phyloP scores from a whole-genome alignment of 2,329 filamentous ascomycete genomes.

The Paecilomyces fulvus region DNA sequence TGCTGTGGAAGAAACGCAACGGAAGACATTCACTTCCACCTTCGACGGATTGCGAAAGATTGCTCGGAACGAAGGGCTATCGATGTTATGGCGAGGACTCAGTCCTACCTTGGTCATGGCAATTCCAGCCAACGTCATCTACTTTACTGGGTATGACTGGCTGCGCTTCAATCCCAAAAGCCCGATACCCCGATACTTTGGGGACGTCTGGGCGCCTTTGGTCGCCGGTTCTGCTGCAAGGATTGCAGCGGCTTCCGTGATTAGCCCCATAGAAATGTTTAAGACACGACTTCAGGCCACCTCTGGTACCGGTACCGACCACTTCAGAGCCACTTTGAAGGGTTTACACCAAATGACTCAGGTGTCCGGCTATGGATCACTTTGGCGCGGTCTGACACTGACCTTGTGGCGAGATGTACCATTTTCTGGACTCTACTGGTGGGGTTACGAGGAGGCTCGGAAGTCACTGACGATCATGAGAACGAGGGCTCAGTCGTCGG shows the following conservation, averaged over 20 bases:
- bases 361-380: slow-evolving; percentile 63
- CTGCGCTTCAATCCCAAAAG: slow-evolving; percentile 65
- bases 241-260: slow-evolving; percentile 68
- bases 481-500: slow-evolving; percentile 30
- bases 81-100: slow-evolving; percentile 82
- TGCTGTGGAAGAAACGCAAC: slow-evolving; percentile 78
- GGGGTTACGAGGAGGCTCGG: slow-evolving; percentile 84
- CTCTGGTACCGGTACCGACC: slow-evolving; percentile 48
- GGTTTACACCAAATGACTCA: slow-evolving; percentile 73
- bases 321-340: slow-evolving; percentile 69
- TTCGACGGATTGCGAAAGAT: slow-evolving; percentile 91
- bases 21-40: slow-evolving; percentile 78
- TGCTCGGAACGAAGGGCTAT: slow-evolving; percentile 79
- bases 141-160: slow-evolving; percentile 98
- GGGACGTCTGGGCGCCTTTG: slow-evolving; percentile 69
- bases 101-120: slow-evolving; percentile 94
- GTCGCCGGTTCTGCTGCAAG: slow-evolving; percentile 71
- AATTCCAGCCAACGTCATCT: slow-evolving; percentile 92
- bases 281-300: slow-evolving; percentile 84
- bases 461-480: slow-evolving; percentile 62
- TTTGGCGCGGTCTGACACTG: slow-evolving; percentile 85
- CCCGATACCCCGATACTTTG: slow-evolving; percentile 56
- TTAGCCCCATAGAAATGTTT: slow-evolving; percentile 90
- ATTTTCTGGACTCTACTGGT: slow-evolving; percentile 97
- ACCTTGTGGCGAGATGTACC: slow-evolving; percentile 96